Evolutionary conservation across 2,329 filamentous ascomycete species (phyloP), one percentile per base, ranked within the genome.

Genomic region (Trichoderma polysporum): DNA sequence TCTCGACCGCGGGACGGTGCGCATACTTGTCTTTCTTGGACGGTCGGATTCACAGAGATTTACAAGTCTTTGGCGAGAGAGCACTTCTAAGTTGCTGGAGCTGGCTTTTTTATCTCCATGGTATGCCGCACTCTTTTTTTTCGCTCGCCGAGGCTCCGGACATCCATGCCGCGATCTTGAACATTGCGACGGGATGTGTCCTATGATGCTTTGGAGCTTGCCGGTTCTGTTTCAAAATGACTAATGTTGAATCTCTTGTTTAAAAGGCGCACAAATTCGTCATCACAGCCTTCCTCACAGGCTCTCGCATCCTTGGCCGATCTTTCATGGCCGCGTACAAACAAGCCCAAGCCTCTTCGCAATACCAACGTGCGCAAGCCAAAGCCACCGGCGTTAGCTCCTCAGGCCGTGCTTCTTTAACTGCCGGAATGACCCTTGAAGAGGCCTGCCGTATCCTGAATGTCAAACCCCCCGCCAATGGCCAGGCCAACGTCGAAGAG

Each of bases 371-470:
- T 71, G 88, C 91, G 62, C 88, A 90, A 71, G 86, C 85, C 70
- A 91, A 90, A 74, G 74, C 81, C 58, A 74, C 81, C 60, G 86
- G 86, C 71, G 85, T 86, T 69, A 84, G 85, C 68, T 79, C 85
- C 29, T 71, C 75, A 2, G 84, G 85, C 66, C 85, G 87, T 68
- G 82, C 86, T n/a, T 78, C 77, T 35, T 75, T 84, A 69, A 84
- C 88, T 31, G 87, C 88, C 5, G 92, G 93, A 76, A 90, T 98
- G 80, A 95, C 93, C 9, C 89, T 99, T 74, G 93, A 97, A 73
- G 95, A 99, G 84, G 95, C 95, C 63, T 98, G 93, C 87, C 92
- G 93, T 81, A 97, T 99, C 76, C 87, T 99, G 70, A 97, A 99
- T 78, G 93, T 99, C 73, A 92, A 94, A 78, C 92, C 94, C 41